phyloP scores from a whole-genome alignment of 257 asterid species.

The Primulina tabacum region DNA sequence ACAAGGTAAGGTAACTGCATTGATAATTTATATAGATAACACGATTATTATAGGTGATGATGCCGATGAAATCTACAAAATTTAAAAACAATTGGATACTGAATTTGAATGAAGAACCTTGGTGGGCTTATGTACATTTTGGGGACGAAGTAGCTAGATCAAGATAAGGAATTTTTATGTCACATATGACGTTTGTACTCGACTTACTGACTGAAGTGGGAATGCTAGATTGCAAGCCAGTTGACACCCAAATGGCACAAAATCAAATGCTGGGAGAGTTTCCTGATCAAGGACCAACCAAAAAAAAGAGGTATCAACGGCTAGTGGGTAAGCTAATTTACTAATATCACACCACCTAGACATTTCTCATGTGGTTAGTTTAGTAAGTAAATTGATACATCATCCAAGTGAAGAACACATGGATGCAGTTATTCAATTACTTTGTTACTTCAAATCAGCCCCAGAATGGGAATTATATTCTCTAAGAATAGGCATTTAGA shows the following conservation, averaged over 20 bases:
- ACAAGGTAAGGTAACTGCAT: too few relatives aligned
- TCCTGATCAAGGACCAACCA: neutral
- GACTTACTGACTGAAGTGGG: neutral
- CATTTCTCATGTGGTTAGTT: neutral
- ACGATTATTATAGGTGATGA: conserved; percentile 3
- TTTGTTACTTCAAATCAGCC: neutral
- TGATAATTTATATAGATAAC: neutral
- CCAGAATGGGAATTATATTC: neutral
- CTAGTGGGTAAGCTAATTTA: neutral
- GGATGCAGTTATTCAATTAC: neutral
- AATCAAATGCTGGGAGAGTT: neutral
- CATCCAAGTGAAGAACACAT: too few relatives aligned
- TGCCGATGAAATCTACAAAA: neutral
- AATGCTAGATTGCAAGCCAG: neutral
- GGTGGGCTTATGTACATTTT: neutral
- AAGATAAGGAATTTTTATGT: neutral
- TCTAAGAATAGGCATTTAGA: neutral
- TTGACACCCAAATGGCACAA: neutral
- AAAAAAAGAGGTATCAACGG: neutral
- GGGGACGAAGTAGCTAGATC: neutral
- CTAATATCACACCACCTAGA: too few relatives aligned
- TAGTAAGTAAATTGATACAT: neutral
- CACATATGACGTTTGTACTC: neutral
- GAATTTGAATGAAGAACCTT: neutral
- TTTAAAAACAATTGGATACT: neutral